Conservation (phyloP, 2,329 filamentous ascomycete genomes). For the Emergomyces orientalis region DNA sequence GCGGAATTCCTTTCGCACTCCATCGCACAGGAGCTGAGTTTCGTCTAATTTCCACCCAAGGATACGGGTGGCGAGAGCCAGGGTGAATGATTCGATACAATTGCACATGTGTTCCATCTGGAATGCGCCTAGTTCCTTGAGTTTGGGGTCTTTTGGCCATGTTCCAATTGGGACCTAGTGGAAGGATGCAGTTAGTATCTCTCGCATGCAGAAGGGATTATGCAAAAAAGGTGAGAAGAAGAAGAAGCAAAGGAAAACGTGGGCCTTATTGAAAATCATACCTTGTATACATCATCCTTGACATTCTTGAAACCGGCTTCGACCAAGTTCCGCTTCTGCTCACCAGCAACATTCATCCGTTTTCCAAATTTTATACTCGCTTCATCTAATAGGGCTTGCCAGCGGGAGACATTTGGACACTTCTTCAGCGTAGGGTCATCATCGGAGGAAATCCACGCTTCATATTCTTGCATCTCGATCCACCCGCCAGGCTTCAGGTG, state of each 20-base stretch:
- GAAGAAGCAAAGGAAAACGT: background rate
- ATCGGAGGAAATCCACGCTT: constrained; percentile 18
- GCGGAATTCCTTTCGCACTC: constrained; percentile 25
- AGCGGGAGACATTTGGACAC: background rate
- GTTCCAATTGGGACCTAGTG: constrained; percentile 20
- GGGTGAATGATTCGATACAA: constrained; percentile 19
- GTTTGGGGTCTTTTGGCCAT: constrained; percentile 37
- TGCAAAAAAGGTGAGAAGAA: background rate
- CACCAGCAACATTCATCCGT: background rate
- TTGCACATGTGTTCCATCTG: constrained; percentile 18
- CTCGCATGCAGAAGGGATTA: background rate
- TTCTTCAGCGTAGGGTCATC: constrained; percentile 15
- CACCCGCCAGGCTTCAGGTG: constrained; percentile 6
- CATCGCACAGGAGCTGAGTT: constrained; percentile 25
- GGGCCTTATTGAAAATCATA: background rate
- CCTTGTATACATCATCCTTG: constrained; percentile 8
- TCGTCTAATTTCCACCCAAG: constrained; percentile 25
- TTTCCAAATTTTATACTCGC: constrained; percentile 1
- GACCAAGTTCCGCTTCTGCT: constrained; percentile 22
- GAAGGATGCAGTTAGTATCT: background rate
- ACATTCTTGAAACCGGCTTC: constrained; percentile 24
- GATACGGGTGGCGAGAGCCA: constrained; percentile 23
- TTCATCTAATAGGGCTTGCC: background rate
- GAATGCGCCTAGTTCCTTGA: constrained; percentile 41
- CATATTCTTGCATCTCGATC: constrained; percentile 19